Base-by-base conservation (phyloP, 1,284 basidiomycete genomes). In the Fomitopsis schrenkii region DNA sequence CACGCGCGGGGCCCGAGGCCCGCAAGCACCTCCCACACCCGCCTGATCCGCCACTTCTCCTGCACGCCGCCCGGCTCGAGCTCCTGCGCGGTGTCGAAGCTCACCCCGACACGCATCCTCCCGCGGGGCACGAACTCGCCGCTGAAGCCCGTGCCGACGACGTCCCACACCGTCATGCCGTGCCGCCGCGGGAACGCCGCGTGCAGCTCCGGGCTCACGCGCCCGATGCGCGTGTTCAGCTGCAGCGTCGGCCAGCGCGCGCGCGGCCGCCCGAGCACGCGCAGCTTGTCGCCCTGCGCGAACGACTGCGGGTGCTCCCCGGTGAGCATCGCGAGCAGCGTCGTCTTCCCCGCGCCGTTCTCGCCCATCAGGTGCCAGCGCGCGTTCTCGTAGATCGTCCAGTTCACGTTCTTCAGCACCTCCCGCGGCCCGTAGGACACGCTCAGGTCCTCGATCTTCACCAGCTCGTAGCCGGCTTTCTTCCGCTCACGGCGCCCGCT, bases 251-350 rank as follows among this genome's bases (percentile, higher is more conserved):
- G 79, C 56, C 86, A 83, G 2, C 73, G 72, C 8, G 80, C 80
- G n/a, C 91, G 86, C 0, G 88, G 88, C 45, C 82, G 79, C 45
- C 83, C 85, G 65, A 96, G 93, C 50, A 95, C 83, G 3, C 80
- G 78, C 8, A 98, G 82, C 17, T 90, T 77, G 0, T 82, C 76
- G 8, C 80, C 79, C 72, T 94, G 90, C 0, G 88, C 89, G 76
- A 90, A 98, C 0, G 95, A 97, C 64, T 94, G 93, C 0, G 97
- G 96, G 74, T 98, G 97, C 69, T 97, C 94, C 28, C 97, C 97
- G 0, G 95, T 93, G 42, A 99, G 78, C 38, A 98, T 75, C 4
- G 96, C 90, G n/a, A 98, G 30, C 30, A 33, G 30, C 30, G 30
- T 98, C 0, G 96, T 97, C 77, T 99, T 99, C 1, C 97, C 97